These are phyloP conservation scores for Claviceps maximensis DNA, from an alignment of 2,329 filamentous ascomycete species.

Conservation along the genomic window DNA sequence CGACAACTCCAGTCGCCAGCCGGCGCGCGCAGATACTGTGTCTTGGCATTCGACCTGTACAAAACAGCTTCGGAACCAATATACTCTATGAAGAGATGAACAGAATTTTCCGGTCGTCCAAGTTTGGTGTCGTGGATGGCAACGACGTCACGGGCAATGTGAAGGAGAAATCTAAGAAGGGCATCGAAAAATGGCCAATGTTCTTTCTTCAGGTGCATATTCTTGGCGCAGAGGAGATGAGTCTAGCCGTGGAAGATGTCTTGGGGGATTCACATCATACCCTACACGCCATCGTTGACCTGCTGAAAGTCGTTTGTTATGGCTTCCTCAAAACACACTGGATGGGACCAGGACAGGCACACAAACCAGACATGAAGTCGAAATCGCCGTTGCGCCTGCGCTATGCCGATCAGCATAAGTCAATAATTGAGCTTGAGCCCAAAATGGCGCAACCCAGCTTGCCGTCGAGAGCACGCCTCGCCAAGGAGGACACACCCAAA, in stretches of 20 bases:
- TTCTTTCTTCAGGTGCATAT: conserved; percentile 62
- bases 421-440: background rate
- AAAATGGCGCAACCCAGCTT: background rate
- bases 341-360: conserved; percentile 41
- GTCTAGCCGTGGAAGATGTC: conserved; percentile 23
- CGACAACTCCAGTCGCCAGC: conserved; percentile 53
- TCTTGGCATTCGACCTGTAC: conserved; percentile 56
- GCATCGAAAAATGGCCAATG: conserved; percentile 75
- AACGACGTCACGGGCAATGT: conserved; percentile 19
- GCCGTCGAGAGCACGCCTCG: background rate
- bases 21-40: conserved; percentile 71
- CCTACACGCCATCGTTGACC: conserved; percentile 37
- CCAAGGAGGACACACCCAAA: background rate
- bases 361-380: conserved; percentile 3
- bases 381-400: background rate
- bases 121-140: conserved; percentile 54
- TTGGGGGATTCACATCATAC: conserved; percentile 33
- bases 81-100: conserved; percentile 70
- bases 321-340: conserved; percentile 65
- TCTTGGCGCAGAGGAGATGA: conserved; percentile 11
- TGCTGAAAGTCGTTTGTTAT: conserved; percentile 55
- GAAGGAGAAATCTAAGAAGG: conserved; percentile 43
- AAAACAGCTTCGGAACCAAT: conserved; percentile 41
- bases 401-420: background rate
- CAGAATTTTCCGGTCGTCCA: conserved; percentile 58